Conservation (phyloP, 2,329 filamentous ascomycete species). For the Cladophialophora psammophila region DNA sequence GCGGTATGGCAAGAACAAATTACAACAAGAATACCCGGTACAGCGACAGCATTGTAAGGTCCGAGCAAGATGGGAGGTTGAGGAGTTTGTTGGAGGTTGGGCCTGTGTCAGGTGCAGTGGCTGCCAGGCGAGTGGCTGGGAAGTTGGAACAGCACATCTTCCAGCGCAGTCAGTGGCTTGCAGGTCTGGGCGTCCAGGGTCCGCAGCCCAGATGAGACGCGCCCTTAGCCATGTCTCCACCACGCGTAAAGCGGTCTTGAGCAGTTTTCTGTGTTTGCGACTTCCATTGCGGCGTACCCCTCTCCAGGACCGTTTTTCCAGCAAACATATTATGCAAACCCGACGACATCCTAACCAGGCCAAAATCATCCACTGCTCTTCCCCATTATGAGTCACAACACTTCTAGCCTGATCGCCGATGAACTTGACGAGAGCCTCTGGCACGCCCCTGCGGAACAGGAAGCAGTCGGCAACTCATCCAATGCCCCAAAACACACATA, state of each 20-base stretch:
- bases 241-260: conserved; percentile 2
- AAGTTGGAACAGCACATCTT: not conserved
- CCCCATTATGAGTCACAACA: conserved; percentile 22
- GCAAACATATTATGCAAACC: not conserved
- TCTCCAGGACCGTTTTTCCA: not conserved
- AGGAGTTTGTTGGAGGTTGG: conserved; percentile 14
- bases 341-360: not conserved
- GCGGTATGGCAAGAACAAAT: conserved; percentile 3
- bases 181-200: conserved; percentile 3
- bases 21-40: conserved; percentile 10
- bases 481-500: conserved; percentile 25
- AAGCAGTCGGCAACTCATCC: conserved; percentile 18
- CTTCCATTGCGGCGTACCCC: not conserved
- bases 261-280: not conserved
- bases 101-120: conserved; percentile 1
- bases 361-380: not conserved
- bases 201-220: not conserved
- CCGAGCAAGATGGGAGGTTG: conserved; percentile 15
- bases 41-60: not conserved
- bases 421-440: conserved; percentile 25
- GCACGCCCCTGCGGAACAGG: conserved; percentile 29
- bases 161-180: conserved; percentile 8
- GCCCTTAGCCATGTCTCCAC: not conserved
- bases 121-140: conserved; percentile 19
- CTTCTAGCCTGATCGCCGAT: conserved; percentile 11